A percentile compares a stretch with the other conserved stretches of the same genome.
Evolutionary conservation across 139 green algal genomes (phyloP).

Genomic region (Gonium pectorale): DNA sequence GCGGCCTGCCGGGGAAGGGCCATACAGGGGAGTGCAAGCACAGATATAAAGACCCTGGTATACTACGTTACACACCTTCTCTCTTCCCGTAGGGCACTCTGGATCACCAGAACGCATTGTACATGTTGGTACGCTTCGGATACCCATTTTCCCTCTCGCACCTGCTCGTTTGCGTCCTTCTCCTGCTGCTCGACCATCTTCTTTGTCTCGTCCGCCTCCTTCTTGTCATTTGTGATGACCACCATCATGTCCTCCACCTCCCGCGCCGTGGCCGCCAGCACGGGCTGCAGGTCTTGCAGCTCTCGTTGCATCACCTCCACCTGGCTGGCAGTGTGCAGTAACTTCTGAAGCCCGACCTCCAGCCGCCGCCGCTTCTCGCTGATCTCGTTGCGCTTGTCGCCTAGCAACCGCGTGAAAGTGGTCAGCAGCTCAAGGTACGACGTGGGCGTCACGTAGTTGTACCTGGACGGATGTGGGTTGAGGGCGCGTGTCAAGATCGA

Average conservation of each 20-base stretch:
- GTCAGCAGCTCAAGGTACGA: constrained; percentile 79
- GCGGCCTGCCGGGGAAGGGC: background rate
- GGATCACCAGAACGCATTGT: too few species aligned
- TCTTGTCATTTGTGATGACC: constrained; percentile 80
- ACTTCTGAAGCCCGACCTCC: constrained; percentile 83
- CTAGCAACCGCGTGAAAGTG: constrained; percentile 74
- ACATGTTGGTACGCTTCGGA: too few species aligned
- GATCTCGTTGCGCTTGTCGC: constrained; percentile 70
- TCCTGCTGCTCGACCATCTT: constrained; percentile 72
- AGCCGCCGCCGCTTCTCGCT: constrained; percentile 61
- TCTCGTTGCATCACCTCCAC: constrained; percentile 81
- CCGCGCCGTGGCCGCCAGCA: constrained; percentile 73
- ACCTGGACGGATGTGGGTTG: constrained; percentile 25
- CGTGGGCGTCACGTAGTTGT: constrained; percentile 77
- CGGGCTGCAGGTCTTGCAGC: constrained; percentile 82
- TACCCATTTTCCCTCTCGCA: too few species aligned
- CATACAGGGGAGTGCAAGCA: background rate
- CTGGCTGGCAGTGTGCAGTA: constrained; percentile 69
- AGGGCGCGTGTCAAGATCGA: background rate
- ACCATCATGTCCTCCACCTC: constrained; percentile 89
- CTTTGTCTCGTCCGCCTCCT: constrained; percentile 78
- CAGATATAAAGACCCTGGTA: background rate
- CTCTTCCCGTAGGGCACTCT: too few species aligned
- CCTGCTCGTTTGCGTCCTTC: constrained; percentile 83
- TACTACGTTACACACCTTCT: too few species aligned